Base-by-base conservation (phyloP, 225 moss, liverwort and hornwort genomes). In the Pseudisothecium myosuroides region DNA sequence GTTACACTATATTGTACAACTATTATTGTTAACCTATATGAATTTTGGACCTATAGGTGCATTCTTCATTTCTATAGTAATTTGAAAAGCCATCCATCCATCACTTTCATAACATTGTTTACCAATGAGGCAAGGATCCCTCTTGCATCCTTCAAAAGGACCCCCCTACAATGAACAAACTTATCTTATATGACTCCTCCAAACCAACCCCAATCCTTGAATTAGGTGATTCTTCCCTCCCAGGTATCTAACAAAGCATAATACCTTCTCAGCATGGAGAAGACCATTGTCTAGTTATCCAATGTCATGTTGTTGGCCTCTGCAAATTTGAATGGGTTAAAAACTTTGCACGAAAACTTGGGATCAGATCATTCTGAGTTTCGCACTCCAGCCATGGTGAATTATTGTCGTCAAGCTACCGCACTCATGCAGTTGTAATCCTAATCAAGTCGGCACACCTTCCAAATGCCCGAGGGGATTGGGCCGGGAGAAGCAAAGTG, bases 321-420 rank as follows among this genome's bases (percentile, higher is more conserved):
- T n/a, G n/a, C n/a, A n/a, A n/a, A n/a, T n/a, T n/a, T n/a, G n/a
- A n/a, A n/a, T n/a, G n/a, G 21, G 12, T n/a, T n/a, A 4, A n/a
- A n/a, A 68, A 68, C 68, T n/a, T n/a, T 12, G n/a, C 22, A 3
- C 8, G 3, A 28, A 73, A 39, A 45, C 17, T 45, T 47, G 49
- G 18, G 18, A 29, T 47, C 0, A 0, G 6, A 31, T 10, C 7
- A n/a, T n/a, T n/a, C n/a, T 4, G 49, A 49, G 12, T 34, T 76
- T 76, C 0, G 8, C 34, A 50, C 50, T 21, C 13, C 17, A 0
- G 9, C 0, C 7, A 7, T 14, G 8, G 34, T 13, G 34, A 34
- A 89, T 89, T 87, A 91, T 91, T 87, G 80, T 63, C 3, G 36
- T 62, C 27, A 72, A 81, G 62, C 19, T n/a, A n/a, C n/a, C n/a